Evolutionary conservation across 2,329 filamentous ascomycete genomes (phyloP), one percentile per base, ranked within the genome.

Genomic region (Nothophaeocryptopus gaeumannii): DNA sequence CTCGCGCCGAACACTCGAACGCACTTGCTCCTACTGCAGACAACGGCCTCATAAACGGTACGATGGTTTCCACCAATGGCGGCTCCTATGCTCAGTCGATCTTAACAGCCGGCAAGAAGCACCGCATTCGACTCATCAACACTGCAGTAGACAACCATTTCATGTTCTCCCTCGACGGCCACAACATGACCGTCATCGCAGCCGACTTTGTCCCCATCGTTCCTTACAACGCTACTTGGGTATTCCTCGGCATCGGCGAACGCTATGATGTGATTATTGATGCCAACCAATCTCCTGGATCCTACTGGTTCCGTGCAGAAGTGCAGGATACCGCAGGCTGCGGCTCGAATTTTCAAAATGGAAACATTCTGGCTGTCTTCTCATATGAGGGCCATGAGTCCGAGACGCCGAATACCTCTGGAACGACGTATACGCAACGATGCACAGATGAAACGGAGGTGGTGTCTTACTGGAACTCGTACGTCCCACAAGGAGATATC

Each of bases 1-100:
- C 58, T 59, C 40, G 67, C 59, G 55, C 65, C 2, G 52, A 71
- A 58, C 58, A 61, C 35, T 39, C 34, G 8, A 57, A 56, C 16
- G 65, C 63, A 5, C 50, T 63, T 11, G 72, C 72, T 2, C 38
- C 53, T 4, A 63, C 64, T n/a, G 80, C 84, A 61, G 83, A 83
- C 63, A 68, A 64, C 45, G 70, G 77, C 20, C 67, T 74, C 14
- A 62, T 66, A 15, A 67, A 71, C 29, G 75, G 76, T 12, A 74
- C 70, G 2, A 65, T 64, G 60, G 50, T 64, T 57, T 53, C 67
- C 51, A 34, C 63, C 66, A 59, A 65, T 45, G 52, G 62, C 61
- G 53, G 66, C n/a, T 51, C 48, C 2, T 59, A 65, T 39, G 44
- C 56, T 16, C 38, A 58, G 14, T 71, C 72, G 20, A 62, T 68